These are phyloP conservation scores for Saccharum officinarum DNA, from an alignment of 176 grass and related monocot genomes.

Conservation along the genomic window DNA sequence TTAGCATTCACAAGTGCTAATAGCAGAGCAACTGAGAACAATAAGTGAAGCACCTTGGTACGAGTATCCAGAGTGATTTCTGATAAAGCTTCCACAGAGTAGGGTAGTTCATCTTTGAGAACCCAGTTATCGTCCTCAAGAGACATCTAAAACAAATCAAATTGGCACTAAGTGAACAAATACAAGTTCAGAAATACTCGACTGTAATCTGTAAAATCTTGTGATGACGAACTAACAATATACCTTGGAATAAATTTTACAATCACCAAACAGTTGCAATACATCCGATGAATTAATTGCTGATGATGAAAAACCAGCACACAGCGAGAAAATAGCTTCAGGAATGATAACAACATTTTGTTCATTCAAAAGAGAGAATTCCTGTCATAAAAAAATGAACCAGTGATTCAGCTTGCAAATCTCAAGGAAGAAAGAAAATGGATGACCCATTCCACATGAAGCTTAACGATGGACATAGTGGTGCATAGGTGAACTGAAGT, in stretches of 20 bases:
- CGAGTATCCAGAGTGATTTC: slow-evolving; percentile 54
- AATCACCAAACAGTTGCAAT: slow-evolving; percentile 35
- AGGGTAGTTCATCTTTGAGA: slow-evolving; percentile 52
- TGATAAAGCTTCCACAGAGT: slow-evolving; percentile 77
- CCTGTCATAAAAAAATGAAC: slow-evolving; percentile 48
- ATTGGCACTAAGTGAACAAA: slow-evolving; percentile 18
- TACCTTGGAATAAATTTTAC: slow-evolving; percentile 53
- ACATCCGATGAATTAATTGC: slow-evolving; percentile 52
- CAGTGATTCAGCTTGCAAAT: slow-evolving; percentile 20
- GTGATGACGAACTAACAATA: not conserved
- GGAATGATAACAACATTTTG: slow-evolving; percentile 71
- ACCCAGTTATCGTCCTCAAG: slow-evolving; percentile 44
- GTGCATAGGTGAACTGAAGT: slow-evolving; percentile 1
- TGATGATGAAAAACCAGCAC: slow-evolving; percentile 64
- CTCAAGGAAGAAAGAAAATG: slow-evolving; percentile 20
- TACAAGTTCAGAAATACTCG: slow-evolving; percentile 3
- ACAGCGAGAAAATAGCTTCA: slow-evolving; percentile 79
- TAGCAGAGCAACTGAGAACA: slow-evolving; percentile 5
- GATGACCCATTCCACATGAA: slow-evolving; percentile 6
- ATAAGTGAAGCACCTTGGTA: slow-evolving; percentile 53
- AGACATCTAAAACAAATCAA: slow-evolving; percentile 44
- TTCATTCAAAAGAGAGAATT: slow-evolving; percentile 70
- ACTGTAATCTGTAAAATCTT: not conserved
- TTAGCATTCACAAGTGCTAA: not conserved
- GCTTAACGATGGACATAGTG: not conserved